Evolutionary conservation across 208 protist species (phyloP).

Genomic region (Naegleria lovaniensis): DNA sequence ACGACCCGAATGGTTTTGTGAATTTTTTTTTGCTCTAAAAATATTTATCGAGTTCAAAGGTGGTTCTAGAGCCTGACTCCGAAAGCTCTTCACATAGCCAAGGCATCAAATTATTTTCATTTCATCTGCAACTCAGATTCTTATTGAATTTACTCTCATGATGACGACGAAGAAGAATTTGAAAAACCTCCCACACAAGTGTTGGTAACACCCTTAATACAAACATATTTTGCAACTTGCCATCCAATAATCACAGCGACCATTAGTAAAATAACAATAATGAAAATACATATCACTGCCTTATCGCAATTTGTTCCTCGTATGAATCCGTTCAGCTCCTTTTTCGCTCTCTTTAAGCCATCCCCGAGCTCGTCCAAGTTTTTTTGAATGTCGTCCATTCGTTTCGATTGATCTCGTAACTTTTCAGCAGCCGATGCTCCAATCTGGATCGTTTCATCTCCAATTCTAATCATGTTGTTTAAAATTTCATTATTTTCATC

Average conservation of each 20-base stretch:
- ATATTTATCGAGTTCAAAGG: too few species aligned
- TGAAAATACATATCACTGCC: background rate
- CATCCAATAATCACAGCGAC: background rate
- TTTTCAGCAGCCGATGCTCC: conserved; percentile 12
- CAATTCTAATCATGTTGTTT: background rate
- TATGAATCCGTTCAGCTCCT: background rate
- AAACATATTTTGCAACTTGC: background rate
- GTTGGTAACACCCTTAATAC: background rate
- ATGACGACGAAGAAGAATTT: background rate
- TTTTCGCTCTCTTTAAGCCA: conserved; percentile 3
- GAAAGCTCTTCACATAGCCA: too few species aligned
- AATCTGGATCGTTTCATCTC: conserved; percentile 20
- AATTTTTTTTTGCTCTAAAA: too few species aligned
- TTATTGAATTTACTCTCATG: too few species aligned
- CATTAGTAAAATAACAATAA: background rate
- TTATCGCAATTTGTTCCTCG: background rate
- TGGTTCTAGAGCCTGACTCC: too few species aligned
- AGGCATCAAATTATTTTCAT: too few species aligned
- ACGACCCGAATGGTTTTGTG: too few species aligned
- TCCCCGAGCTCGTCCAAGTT: background rate
- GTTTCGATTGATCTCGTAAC: background rate
- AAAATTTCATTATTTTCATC: background rate
- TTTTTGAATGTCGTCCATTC: background rate
- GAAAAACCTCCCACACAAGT: background rate
- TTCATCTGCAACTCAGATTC: too few species aligned